Base-by-base conservation (phyloP, 176 grass and related monocot genomes). In the Avena atlantica region DNA sequence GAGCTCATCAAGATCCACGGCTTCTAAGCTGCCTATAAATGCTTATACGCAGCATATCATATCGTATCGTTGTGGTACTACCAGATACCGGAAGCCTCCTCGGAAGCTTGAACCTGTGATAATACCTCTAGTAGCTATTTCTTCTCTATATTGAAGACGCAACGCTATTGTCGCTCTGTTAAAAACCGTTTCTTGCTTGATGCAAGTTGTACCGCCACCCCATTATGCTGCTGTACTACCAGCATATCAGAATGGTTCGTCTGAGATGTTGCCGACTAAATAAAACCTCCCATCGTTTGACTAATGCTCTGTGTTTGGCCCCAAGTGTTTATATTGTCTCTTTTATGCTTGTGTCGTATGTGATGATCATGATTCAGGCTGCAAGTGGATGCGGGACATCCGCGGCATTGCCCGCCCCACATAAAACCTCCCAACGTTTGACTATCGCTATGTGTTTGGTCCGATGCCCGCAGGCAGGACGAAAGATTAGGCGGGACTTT, bases 1-100 rank as follows among this genome's bases (percentile, higher is more conserved):
- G 92, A 94, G 50, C 88, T 83, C 76, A 94, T 94, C 82, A 94
- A 94, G 82, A 94, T 94, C 66, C 92, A 94, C 85, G 92, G 92
- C 80, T 94, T 94, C 87, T 94, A 80, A 79, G 50, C 52, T 6
- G 24, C 70, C 85, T 29, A 70, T 68, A 70, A 31, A 85, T 84
- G 72, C 23, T 45, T 40, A 64, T 49, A 48, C 4, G 65, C 37
- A 6, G 8, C 37, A 25, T 25, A 63, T 63, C 23, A n/a, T 84
- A 65, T 36, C 12, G 63, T 58, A 70, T 2, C 29, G 42, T 60
- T 60, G 31, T 34, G 31, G 31, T 34, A 34, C 31, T 34, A 55
- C 12, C 23, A 78, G 14, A 64, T 77, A 71, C 84, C 57, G 55
- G 73, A 74, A 84, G 40, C 56, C 6, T 75, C 23, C 6, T 42